A percentile compares a stretch with the other conserved stretches of the same genome.
phyloP scores from a whole-genome alignment of 1,139 yeast species.

The Taphrina pruni region DNA sequence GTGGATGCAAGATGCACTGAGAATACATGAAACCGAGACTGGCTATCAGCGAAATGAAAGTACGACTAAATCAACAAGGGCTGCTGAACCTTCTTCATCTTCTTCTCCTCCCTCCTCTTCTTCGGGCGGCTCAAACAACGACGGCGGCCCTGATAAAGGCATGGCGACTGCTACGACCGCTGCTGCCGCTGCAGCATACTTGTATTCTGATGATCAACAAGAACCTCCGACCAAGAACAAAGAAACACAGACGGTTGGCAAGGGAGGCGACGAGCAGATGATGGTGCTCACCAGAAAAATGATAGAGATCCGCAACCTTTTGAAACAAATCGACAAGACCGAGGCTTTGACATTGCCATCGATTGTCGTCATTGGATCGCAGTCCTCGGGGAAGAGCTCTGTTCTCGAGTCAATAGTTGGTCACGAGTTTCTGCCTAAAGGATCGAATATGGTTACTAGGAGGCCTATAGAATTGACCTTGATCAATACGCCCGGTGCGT shows the following conservation, averaged over 20 bases:
- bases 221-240: slow-evolving; percentile 46
- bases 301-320: slow-evolving; percentile 88
- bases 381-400: slow-evolving; percentile 94
- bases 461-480: slow-evolving; percentile 93
- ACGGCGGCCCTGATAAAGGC: slow-evolving; percentile 52
- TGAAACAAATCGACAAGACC: slow-evolving; percentile 76
- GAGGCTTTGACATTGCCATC: slow-evolving; percentile 76
- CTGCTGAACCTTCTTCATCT: too few species aligned
- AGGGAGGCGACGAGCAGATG: slow-evolving; percentile 52
- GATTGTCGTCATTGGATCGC: slow-evolving; percentile 96
- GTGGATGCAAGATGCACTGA: slow-evolving; percentile 35
- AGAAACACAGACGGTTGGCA: slow-evolving; percentile 47
- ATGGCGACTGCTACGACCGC: slow-evolving; percentile 53
- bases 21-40: slow-evolving; percentile 10
- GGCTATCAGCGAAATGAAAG: slow-evolving; percentile 7
- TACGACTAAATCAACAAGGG: not conserved
- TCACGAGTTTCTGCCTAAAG: slow-evolving; percentile 91
- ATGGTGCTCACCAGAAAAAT: slow-evolving; percentile 53
- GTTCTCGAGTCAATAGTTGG: slow-evolving; percentile 94
- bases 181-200: slow-evolving; percentile 51
- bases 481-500: slow-evolving; percentile 80
- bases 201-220: slow-evolving; percentile 48
- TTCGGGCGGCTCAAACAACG: slow-evolving; percentile 16
- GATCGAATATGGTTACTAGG: slow-evolving; percentile 93
- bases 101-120: not conserved